These are phyloP conservation scores for Nemania bipapillata DNA, from an alignment of 2,329 filamentous ascomycete genomes.

Conservation along the genomic window DNA sequence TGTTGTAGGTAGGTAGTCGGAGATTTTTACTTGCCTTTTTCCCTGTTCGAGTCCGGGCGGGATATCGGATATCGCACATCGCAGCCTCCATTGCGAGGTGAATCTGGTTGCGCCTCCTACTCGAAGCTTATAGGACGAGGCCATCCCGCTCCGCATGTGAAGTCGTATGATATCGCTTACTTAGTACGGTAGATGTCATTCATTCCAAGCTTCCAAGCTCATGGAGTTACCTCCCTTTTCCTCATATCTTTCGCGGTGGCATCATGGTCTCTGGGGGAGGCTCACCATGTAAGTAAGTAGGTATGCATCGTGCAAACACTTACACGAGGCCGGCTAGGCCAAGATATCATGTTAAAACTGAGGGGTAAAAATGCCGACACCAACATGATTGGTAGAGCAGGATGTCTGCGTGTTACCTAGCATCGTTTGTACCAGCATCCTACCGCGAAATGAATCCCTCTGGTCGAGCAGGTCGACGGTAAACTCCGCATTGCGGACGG, in stretches of 20 bases:
- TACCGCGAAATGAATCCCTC: constrained; percentile 18
- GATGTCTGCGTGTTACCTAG: constrained; percentile 7
- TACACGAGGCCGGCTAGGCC: neutral
- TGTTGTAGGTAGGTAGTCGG: no score
- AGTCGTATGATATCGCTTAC: constrained; percentile 25
- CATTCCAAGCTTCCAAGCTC: neutral
- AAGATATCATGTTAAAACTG: neutral
- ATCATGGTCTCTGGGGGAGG: neutral
- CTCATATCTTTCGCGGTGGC: neutral
- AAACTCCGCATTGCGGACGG: constrained; percentile 25
- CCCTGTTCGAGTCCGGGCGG: neutral
- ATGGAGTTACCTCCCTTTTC: neutral
- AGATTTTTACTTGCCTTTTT: neutral
- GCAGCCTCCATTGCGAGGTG: neutral
- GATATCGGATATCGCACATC: neutral
- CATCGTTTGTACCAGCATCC: constrained; percentile 26
- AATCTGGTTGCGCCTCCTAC: neutral
- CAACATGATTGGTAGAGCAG: constrained; percentile 19
- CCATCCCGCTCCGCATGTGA: neutral
- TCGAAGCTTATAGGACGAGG: neutral
- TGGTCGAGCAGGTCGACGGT: constrained; percentile 26
- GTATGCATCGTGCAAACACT: constrained; percentile 19
- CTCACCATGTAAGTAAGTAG: no score
- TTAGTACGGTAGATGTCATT: constrained; percentile 6
- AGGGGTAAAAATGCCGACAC: constrained; percentile 11